phyloP scores from a whole-genome alignment of 495 filamentous ascomycete genomes.

The Penicillium argentinense region DNA sequence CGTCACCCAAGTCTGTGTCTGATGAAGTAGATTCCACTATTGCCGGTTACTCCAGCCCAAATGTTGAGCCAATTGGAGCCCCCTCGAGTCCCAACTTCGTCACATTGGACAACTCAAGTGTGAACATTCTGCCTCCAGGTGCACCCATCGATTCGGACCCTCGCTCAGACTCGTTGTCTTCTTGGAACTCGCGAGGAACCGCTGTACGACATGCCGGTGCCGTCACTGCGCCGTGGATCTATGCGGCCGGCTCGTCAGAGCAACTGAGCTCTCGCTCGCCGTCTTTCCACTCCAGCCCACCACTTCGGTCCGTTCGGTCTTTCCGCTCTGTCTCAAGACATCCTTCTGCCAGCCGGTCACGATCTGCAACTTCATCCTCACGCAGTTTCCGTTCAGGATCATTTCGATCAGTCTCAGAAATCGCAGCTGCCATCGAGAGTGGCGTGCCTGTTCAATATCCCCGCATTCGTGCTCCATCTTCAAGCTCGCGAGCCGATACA shows the following conservation, averaged over 20 bases:
- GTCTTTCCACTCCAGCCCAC: constrained; percentile 43
- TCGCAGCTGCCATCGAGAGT: constrained; percentile 41
- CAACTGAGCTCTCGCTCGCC: constrained; percentile 35
- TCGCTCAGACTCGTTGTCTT: constrained; percentile 46
- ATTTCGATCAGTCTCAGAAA: constrained; percentile 39
- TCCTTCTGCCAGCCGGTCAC: constrained; percentile 34
- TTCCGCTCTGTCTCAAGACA: constrained; percentile 32
- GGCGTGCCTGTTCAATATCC: constrained; percentile 50
- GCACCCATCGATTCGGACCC: constrained; percentile 37
- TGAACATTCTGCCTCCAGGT: constrained; percentile 37
- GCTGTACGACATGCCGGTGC: constrained; percentile 41
- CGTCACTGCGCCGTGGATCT: constrained; percentile 39
- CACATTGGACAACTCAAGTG: constrained; percentile 43
- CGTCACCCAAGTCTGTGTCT: constrained; percentile 17
- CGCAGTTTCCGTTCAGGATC: constrained; percentile 36
- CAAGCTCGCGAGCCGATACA: constrained; percentile 47
- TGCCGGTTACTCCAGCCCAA: constrained; percentile 41
- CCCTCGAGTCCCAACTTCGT: constrained; percentile 49
- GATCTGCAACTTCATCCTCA: constrained; percentile 40
- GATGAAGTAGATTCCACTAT: constrained; percentile 21
- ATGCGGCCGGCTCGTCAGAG: constrained; percentile 37
- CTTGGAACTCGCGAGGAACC: constrained; percentile 50
- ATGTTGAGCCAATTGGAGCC: constrained; percentile 41
- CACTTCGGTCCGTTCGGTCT: constrained; percentile 30
- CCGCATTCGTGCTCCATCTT: constrained; percentile 46